Conservation (phyloP, 805 yeast species). For the Lipomyces starkeyi region DNA sequence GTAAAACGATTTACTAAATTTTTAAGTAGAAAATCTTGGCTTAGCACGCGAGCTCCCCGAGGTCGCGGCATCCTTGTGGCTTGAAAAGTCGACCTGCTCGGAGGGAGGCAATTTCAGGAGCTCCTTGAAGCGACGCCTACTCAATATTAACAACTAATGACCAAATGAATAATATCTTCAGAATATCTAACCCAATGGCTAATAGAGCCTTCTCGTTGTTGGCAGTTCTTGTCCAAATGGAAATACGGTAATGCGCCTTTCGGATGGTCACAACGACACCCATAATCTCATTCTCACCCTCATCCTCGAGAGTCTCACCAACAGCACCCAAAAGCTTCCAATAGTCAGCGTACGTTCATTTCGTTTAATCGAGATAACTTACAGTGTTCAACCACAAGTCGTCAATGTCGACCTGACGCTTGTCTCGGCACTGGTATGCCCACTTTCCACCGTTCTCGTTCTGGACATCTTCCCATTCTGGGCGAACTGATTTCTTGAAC, state of each 20-base stretch:
- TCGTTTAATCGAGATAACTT: slow-evolving; percentile 10
- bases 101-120: slow-evolving; percentile 75
- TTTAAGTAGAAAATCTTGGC: slow-evolving; percentile 25
- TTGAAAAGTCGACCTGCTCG: slow-evolving; percentile 78
- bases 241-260: slow-evolving; percentile 79
- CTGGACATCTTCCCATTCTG: slow-evolving; percentile 96
- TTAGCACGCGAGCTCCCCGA: slow-evolving; percentile 39
- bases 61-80: slow-evolving; percentile 37
- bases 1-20: background rate
- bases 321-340: slow-evolving; percentile 73
- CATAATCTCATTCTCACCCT: slow-evolving; percentile 81
- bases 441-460: slow-evolving; percentile 95
- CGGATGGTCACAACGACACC: slow-evolving; percentile 93
- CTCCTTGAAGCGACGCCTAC: slow-evolving; percentile 78
- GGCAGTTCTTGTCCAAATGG: slow-evolving; percentile 90
- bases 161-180: background rate
- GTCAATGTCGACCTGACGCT: slow-evolving; percentile 64
- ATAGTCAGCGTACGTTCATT: background rate
- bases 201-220: slow-evolving; percentile 62
- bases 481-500: slow-evolving; percentile 91
- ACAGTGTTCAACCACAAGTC: slow-evolving; percentile 88
- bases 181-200: slow-evolving; percentile 52
- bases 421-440: slow-evolving; percentile 76
- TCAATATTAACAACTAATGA: background rate
- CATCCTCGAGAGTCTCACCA: slow-evolving; percentile 92